Base-by-base conservation (phyloP, 2,329 filamentous ascomycete genomes). In the Pseudogymnoascus pannorum region DNA sequence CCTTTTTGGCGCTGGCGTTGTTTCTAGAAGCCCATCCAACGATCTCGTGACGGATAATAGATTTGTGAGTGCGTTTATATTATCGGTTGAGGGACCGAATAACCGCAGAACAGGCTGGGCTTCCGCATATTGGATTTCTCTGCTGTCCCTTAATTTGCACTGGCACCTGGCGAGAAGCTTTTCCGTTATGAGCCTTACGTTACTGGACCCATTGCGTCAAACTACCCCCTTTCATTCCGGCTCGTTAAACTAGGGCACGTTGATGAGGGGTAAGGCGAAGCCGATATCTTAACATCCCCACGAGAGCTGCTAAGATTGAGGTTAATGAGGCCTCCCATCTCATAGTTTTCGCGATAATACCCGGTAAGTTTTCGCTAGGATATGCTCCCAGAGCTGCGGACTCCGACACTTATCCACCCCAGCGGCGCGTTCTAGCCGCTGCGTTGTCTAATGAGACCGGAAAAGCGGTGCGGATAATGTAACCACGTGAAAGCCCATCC, bases 31-130 rank as follows among this genome's bases (percentile, higher is more conserved):
- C n/a, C 44, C 29, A 14, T 12, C 44, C 4, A 5, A 29, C 44
- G 44, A 54, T 31, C 24, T 54, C 24, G 24, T 54, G 44, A 54
- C 44, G 12, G 24, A 54, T 54, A 31, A 54, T 54, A 54, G 44
- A 8, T 54, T 29, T 24, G n/a, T 54, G 44, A 9, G 24, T 29
- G 44, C 24, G 5, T 29, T n/a, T 54, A 54, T 54, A 54, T 54
- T 54, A 54, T 29, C 24, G 44, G 44, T 54, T 18, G 8, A 9
- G 44, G 44, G 44, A 29, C 24, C 24, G 44, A 54, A 31, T 54
- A 54, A 54, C 44, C 44, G 44, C n/a, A 54, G 4, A 54, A 54
- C 44, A 54, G 44, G 44, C 44, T 54, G 44, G n/a, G 44, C 24
- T 54, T 54, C 44, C 24, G 44, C 8, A 54, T 54, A 54, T 54